phyloP scores from a whole-genome alignment of 2,329 filamentous ascomycete species.

The Canariomyces notabilis region DNA sequence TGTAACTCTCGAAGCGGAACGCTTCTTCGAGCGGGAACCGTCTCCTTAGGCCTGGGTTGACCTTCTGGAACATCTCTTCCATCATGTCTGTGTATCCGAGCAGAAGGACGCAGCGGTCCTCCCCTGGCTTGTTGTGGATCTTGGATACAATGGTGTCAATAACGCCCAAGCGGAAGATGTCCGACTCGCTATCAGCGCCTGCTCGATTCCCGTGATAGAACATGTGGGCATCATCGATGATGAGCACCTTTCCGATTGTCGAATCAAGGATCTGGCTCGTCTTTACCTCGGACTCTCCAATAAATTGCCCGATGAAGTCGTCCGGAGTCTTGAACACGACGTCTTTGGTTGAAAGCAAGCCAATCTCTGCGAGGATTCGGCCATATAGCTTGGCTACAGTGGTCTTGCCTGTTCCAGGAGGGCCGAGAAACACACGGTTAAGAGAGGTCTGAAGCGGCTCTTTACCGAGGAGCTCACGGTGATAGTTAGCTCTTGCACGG shows the following conservation, averaged over 20 bases:
- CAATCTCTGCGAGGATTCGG: constrained; percentile 53
- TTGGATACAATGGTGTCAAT: constrained; percentile 59
- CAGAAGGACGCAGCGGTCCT: constrained; percentile 59
- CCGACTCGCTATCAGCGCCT: constrained; percentile 26
- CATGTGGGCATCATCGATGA: constrained; percentile 62
- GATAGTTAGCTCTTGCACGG: constrained; percentile 49
- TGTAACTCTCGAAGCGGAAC: constrained; percentile 57
- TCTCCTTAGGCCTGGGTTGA: constrained; percentile 54
- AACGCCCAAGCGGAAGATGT: constrained; percentile 46
- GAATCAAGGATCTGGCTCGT: constrained; percentile 53
- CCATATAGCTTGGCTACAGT: constrained; percentile 60
- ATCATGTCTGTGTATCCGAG: constrained; percentile 58
- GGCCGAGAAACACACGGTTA: constrained; percentile 56
- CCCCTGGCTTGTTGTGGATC: constrained; percentile 54
- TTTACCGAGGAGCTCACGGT: constrained; percentile 50
- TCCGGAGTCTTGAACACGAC: constrained; percentile 55
- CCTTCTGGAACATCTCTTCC: constrained; percentile 55
- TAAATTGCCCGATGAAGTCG: constrained; percentile 51
- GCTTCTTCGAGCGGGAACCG: constrained; percentile 52
- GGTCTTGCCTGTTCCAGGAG: constrained; percentile 61
- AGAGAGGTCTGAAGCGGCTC: constrained; percentile 45
- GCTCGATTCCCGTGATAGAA: constrained; percentile 27
- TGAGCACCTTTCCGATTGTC: constrained; percentile 55
- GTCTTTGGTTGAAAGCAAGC: constrained; percentile 53
- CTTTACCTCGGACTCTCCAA: constrained; percentile 53